A percentile compares a stretch with the other conserved stretches of the same genome.
phyloP scores from a whole-genome alignment of 192 early-diverging fungal genomes.

The Rhizoclosmatium globosum region DNA sequence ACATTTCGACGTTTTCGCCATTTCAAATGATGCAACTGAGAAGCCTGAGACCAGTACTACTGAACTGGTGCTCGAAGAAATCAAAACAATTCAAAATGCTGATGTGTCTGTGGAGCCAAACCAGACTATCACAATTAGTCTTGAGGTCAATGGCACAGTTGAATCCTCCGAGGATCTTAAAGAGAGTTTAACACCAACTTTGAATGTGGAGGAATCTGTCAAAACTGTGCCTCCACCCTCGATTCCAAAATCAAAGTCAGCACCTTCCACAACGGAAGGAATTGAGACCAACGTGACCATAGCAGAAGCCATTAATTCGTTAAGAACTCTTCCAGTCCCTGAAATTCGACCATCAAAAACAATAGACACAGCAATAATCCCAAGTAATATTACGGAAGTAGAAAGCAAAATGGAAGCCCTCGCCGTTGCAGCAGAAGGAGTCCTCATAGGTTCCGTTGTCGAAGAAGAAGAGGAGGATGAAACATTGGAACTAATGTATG shows the following conservation, averaged over 20 bases:
- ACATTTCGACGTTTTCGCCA: too few species aligned
- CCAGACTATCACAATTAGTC: too few species aligned
- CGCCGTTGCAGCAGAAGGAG: not conserved
- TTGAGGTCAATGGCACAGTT: too few species aligned
- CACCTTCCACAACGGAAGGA: not conserved
- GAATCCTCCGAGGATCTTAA: too few species aligned
- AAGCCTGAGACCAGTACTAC: too few species aligned
- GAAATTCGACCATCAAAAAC: not conserved
- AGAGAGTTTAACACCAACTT: too few species aligned
- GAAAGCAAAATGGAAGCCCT: not conserved
- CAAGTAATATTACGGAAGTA: not conserved
- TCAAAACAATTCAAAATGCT: not conserved
- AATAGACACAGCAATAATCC: too few species aligned
- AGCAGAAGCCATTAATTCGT: not conserved
- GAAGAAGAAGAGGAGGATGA: slow-evolving; percentile 24
- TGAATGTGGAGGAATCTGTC: too few species aligned
- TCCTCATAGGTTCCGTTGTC: not conserved
- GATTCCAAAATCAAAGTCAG: not conserved
- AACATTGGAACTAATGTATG: slow-evolving; percentile 32
- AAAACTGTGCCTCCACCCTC: too few species aligned
- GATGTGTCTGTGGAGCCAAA: not conserved
- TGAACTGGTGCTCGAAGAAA: not conserved
- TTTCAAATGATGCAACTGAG: too few species aligned
- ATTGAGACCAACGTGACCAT: not conserved
- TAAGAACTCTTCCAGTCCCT: not conserved